Base-by-base conservation (phyloP, 2,329 filamentous ascomycete species). In the Aspergillus amoenus region DNA sequence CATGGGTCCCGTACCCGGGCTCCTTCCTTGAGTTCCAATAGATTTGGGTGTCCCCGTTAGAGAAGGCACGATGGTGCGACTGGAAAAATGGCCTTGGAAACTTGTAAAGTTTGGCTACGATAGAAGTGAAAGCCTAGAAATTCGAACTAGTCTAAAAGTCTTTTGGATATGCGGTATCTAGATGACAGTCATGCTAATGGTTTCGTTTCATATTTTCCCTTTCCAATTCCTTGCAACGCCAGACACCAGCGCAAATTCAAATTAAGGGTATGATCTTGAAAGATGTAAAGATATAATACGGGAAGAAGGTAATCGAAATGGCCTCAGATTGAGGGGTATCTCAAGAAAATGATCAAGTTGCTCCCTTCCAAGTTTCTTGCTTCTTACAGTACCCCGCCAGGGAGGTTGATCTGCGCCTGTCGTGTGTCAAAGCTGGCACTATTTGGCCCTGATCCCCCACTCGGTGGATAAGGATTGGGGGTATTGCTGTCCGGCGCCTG, bases 401-500 rank as follows among this genome's bases (percentile, higher is more conserved):
- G 70, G 34, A 72, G 53, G 50, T 72, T 69, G 57, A 72, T 71
- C 54, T 70, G 70, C 27, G 62, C 68, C 56, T 64, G 67, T 49
- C 64, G 64, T 5, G 56, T 57, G 18, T 70, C 66, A 43, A 73
- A 73, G 13, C 68, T 67, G 12, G 70, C 70, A 42, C 70, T 72
- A 27, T 67, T 70, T 7, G 71, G 71, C 24, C 67, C 65, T 13
- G 70, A 66, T 3, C 66, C 65, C 15, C 52, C 57, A 11, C 60
- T 62, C n/a, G 59, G 42, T 15, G 53, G 52, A 18, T 62, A 60
- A 24, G 43, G 12, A 21, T 65, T 64, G 24, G 43, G 12, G n/a
- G 65, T 64, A 53, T 63, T 67, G 32, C 64, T 65, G 9, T 81
- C 79, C 34, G 75, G 69, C 4, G 79, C 75, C 53, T 83, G 82